phyloP scores from a whole-genome alignment of 2,329 filamentous ascomycete species.

The Celoporthe dispersa region DNA sequence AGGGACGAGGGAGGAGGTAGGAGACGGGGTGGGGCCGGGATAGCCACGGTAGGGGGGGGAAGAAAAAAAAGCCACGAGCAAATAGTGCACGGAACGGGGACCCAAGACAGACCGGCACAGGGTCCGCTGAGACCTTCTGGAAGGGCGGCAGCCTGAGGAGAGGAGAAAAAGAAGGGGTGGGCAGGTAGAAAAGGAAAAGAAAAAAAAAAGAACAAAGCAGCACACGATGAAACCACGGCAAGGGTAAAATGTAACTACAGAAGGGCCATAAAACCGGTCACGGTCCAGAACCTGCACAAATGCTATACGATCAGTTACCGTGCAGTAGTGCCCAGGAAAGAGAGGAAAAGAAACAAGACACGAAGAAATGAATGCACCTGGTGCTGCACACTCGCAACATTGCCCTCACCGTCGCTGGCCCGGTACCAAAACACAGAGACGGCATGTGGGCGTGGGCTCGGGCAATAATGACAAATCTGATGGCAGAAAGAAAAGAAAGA shows the following conservation, averaged over 20 bases:
- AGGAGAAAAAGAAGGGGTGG: background rate
- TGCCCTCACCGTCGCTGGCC: too few relatives aligned
- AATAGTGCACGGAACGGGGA: background rate
- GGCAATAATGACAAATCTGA: background rate
- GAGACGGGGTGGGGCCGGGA: background rate
- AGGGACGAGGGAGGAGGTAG: background rate
- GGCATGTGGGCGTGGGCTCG: background rate
- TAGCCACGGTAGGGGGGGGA: background rate
- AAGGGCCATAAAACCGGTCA: background rate
- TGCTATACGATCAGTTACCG: background rate
- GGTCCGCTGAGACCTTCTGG: background rate
- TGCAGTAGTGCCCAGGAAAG: background rate
- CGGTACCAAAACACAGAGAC: background rate
- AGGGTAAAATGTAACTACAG: background rate
- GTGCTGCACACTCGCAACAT: too few relatives aligned
- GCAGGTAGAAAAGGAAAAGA: background rate
- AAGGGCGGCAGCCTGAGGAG: background rate
- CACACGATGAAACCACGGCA: background rate
- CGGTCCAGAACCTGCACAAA: too few relatives aligned
- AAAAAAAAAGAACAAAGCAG: background rate
- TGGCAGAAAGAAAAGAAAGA: background rate
- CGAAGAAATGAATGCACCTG: background rate
- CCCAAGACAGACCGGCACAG: background rate
- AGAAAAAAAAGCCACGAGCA: conserved; percentile 3
- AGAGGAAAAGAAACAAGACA: background rate